Evolutionary conservation across 2,329 filamentous ascomycete species (phyloP).

Genomic region (Sporothrix variecibatus): DNA sequence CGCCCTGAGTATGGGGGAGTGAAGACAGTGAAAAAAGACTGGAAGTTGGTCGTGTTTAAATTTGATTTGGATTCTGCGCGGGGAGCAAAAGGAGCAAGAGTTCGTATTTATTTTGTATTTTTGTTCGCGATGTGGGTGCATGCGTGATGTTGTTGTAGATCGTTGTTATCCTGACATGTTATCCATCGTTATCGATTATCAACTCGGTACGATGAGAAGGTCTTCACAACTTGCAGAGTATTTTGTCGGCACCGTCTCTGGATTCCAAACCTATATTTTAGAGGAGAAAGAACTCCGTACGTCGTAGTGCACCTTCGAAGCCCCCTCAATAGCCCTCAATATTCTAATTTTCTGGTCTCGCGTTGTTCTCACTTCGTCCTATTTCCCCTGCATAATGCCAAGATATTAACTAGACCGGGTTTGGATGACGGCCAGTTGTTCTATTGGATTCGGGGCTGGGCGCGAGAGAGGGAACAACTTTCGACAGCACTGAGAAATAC

Average conservation of each 20-base stretch:
- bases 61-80: conserved; percentile 1
- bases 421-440: not conserved
- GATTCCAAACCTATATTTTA: no score
- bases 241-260: not conserved
- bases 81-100: not conserved
- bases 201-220: not conserved
- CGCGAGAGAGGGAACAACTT: not conserved
- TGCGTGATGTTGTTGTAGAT: not conserved
- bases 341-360: not conserved
- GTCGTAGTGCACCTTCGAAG: no score
- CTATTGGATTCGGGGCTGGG: not conserved
- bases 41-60: not conserved
- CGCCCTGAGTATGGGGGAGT: not conserved
- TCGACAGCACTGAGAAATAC: not conserved
- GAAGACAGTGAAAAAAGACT: not conserved
- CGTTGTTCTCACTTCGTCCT: not conserved
- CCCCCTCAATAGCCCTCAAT: not conserved
- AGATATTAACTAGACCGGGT: not conserved
- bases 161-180: not conserved
- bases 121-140: not conserved
- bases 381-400: conserved; percentile 22
- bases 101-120: not conserved
- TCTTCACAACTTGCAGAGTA: not conserved
- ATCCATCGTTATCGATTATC: not conserved
- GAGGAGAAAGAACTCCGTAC: no score